Evolutionary conservation across 2,329 filamentous ascomycete genomes (phyloP).

Genomic region (Talaromyces sp.): DNA sequence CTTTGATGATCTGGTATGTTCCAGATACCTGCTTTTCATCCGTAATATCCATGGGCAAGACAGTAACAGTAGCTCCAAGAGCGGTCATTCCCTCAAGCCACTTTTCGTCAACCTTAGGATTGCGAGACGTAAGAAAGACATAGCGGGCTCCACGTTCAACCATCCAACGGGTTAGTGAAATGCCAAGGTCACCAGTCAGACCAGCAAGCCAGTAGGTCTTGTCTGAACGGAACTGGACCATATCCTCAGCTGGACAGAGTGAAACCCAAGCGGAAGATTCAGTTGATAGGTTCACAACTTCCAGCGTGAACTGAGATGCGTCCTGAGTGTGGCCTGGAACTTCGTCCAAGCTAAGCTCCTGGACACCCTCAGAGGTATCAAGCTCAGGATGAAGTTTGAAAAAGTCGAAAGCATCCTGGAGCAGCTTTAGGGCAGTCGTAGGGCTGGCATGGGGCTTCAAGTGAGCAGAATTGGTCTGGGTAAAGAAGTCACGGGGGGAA

Average conservation of each 20-base stretch:
- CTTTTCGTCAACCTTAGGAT: constrained; percentile 21
- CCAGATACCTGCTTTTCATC: background rate
- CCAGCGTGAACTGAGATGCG: background rate
- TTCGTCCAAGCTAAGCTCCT: background rate
- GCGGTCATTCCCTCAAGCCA: constrained; percentile 11
- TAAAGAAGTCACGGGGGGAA: background rate
- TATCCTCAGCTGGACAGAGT: constrained; percentile 1
- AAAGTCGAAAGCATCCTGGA: background rate
- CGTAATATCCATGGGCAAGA: constrained; percentile 7
- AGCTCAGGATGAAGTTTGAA: background rate
- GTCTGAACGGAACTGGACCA: constrained; percentile 3
- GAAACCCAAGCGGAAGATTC: background rate
- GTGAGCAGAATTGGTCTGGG: background rate
- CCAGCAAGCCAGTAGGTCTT: constrained; percentile 55
- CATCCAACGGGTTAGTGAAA: constrained; percentile 52
- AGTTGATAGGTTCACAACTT: background rate
- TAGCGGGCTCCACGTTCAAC: constrained; percentile 50
- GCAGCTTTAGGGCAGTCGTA: background rate
- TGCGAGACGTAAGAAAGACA: constrained; percentile 54
- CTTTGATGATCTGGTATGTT: background rate
- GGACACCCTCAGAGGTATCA: background rate
- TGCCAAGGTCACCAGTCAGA: constrained; percentile 58
- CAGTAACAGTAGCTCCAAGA: background rate
- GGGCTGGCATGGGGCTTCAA: background rate
- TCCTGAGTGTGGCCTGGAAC: background rate